Conservation (phyloP, 1,284 basidiomycete genomes). For the Uromyces viciae-fabae region DNA sequence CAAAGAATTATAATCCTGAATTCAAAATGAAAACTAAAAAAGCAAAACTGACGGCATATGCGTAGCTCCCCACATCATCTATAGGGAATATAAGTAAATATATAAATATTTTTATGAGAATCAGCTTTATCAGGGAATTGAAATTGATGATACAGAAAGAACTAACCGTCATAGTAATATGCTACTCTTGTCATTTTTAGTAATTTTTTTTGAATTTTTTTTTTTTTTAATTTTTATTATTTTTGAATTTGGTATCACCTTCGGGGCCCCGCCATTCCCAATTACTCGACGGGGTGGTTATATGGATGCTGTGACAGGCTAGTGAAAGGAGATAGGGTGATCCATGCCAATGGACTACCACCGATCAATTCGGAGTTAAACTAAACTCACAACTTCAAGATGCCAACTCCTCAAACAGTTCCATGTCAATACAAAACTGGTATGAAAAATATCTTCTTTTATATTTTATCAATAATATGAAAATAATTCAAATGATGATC, state of each 20-base stretch:
- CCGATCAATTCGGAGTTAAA: too few species aligned
- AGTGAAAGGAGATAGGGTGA: too few species aligned
- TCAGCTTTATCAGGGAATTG: background rate
- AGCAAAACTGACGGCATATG: constrained; percentile 32
- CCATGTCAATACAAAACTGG: constrained; percentile 46
- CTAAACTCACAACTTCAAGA: too few species aligned
- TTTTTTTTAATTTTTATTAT: background rate
- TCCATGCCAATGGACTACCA: too few species aligned
- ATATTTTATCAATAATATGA: too few species aligned
- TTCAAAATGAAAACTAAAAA: background rate
- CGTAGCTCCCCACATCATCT: constrained; percentile 45
- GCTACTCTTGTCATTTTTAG: constrained; percentile 37
- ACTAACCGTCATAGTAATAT: constrained; percentile 45
- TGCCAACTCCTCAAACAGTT: constrained; percentile 41
- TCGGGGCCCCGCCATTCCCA: too few species aligned
- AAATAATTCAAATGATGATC: background rate
- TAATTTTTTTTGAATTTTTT: background rate
- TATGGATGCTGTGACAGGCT: too few species aligned
- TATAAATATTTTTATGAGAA: background rate
- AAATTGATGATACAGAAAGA: background rate
- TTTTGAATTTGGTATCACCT: too few species aligned
- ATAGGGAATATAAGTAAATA: background rate
- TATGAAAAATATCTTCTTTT: background rate
- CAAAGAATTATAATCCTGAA: too few species aligned
- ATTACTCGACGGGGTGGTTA: too few species aligned